A percentile compares a stretch with the other conserved stretches of the same genome.
phyloP scores from a whole-genome alignment of 257 asterid species.

The Ophiorrhiza pumila region DNA sequence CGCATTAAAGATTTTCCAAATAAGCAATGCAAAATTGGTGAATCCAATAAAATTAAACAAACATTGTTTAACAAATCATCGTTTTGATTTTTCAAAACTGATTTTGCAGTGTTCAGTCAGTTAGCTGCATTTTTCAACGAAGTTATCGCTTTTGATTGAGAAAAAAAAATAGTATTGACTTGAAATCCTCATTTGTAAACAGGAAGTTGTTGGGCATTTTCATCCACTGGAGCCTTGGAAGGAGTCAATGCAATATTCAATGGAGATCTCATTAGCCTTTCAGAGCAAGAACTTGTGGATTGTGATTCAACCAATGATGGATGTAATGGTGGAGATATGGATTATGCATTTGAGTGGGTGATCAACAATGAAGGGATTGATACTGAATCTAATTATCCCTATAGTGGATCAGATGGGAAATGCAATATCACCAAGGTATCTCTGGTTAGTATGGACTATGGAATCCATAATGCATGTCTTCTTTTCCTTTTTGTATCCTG shows the following conservation, averaged over 20 bases:
- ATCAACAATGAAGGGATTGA: constrained; percentile 29
- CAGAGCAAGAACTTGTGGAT: constrained; percentile 27
- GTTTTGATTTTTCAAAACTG: too few relatives aligned
- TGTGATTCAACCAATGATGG: constrained; percentile 26
- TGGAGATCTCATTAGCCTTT: constrained; percentile 34
- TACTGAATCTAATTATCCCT: constrained; percentile 33
- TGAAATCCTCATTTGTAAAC: not conserved
- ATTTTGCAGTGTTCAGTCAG: too few relatives aligned
- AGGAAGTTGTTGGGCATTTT: constrained; percentile 45
- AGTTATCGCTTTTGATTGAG: too few relatives aligned
- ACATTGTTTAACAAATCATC: too few relatives aligned
- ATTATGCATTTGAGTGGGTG: constrained; percentile 38
- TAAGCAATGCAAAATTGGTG: too few relatives aligned
- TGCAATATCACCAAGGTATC: constrained; percentile 32
- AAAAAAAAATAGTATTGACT: too few relatives aligned
- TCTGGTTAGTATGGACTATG: too few relatives aligned
- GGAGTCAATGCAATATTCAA: constrained; percentile 30
- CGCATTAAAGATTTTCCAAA: too few relatives aligned
- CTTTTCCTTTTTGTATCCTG: too few relatives aligned
- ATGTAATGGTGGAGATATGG: constrained; percentile 37
- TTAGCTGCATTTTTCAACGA: too few relatives aligned
- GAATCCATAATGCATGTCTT: too few relatives aligned
- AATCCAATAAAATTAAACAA: too few relatives aligned
- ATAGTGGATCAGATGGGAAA: constrained; percentile 12
- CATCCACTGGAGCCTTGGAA: constrained; percentile 33